Evolutionary conservation across 2,329 filamentous ascomycete genomes (phyloP), one percentile per base, ranked within the genome.

Genomic region (Aspergillus sp.): DNA sequence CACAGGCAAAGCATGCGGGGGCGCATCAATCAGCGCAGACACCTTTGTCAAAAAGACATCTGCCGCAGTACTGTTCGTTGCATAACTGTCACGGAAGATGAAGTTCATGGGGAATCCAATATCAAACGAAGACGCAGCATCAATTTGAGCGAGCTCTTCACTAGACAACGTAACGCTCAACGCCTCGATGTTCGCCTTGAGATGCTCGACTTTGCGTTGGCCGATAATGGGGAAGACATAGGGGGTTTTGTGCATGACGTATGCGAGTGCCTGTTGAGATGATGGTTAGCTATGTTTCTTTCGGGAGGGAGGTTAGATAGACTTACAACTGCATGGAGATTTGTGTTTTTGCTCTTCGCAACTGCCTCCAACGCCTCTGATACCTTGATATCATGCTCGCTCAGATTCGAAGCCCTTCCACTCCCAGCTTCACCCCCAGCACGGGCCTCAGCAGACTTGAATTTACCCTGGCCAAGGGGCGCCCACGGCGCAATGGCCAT

Each of bases 401-500:
- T 19, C 34, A 36, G 6, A 33, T 33, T 33, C 7, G 34, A 9
- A 11, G 19, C 34, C n/a, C 19, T 36, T 36, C n/a, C 9, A 6
- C 34, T 27, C 6, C 32, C 32, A 6, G 32, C 11, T 13, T 33
- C 32, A 13, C 10, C 32, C 8, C 4, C 27, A 10, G 9, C 11
- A 33, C 32, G 32, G 32, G 30, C 19, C 19, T 19, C 19, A 4
- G 19, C 19, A 19, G 19, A 19, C 51, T 76, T 72, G 64, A 78
- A 78, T 40, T 71, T 66, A 13, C 76, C 75, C 2, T 69, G 59
- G 12, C 78, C 78, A 5, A 82, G 64, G 1, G 74, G 76, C 39
- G 78, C 81, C 79, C 79, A 86, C 0, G 82, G 80, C 0, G 71
- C 65, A 4, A 83, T 50, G 27, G 62, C 72, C 72, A 70, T 70